Evolutionary conservation across 352 stramenopile species (phyloP), one percentile per base, ranked within the genome.

Genomic region (Globisporangium nagaii): DNA sequence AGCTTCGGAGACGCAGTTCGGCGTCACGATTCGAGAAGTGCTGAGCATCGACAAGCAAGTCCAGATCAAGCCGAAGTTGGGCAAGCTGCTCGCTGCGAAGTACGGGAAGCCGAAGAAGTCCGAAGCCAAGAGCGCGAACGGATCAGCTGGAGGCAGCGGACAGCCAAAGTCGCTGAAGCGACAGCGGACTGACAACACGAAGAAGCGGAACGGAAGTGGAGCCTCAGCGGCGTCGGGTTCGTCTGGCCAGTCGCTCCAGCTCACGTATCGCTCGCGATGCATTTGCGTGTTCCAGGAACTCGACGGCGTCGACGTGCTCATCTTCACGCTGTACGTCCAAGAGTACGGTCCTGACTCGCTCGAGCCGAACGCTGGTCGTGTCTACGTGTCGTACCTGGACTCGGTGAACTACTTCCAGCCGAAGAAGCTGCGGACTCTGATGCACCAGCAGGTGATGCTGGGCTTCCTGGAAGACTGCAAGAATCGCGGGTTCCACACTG

Each of bases 271-370:
- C 5, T 92, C 85, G 11, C 83, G 83, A n/a, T 94, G 84, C 48
- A 94, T 96, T 55, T 94, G 81, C 34, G 83, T 96, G 22, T 96
- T 96, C 53, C 86, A 96, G 68, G 82, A 93, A 57, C 69, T 93
- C 25, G 83, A 95, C 52, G 84, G 86, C 19, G 82, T 93, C 4
- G 86, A 96, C 64, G 85, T 96, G 6, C 54, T 93, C 13, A 90
- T 96, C 42, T 96, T 96, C 57, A 92, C 85, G 42, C 53, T 96
- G 36, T 96, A 95, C 55, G 84, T 96, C 8, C 84, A 96, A 68
- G 86, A 96, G 47, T 96, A 93, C 53, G 79, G 80, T 0, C 77
- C 81, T 0, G 69, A 88, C 37, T 90, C 79, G 25, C 60, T 91
- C 4, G 54, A 75, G 2, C 83, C 85, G 1, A 96, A 96, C 47